phyloP scores from a whole-genome alignment of 805 yeast species.

The Kazachstania taianensis region DNA sequence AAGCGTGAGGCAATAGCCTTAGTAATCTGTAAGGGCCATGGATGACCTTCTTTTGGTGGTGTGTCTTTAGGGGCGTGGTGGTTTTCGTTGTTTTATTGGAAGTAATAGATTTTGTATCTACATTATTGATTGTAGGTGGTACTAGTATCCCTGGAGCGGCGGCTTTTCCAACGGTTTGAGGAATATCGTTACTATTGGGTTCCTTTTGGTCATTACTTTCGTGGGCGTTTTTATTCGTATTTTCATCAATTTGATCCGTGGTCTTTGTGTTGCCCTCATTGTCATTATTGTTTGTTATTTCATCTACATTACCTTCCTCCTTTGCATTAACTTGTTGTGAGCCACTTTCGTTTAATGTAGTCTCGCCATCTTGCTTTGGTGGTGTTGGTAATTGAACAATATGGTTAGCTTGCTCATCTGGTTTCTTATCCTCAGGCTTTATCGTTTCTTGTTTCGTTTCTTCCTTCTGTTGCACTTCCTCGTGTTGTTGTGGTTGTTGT shows the following conservation, averaged over 20 bases:
- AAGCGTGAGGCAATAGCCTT: constrained; percentile 74
- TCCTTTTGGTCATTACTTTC: not conserved
- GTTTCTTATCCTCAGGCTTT: too few relatives aligned
- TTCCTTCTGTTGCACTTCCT: not conserved
- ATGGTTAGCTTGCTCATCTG: not conserved
- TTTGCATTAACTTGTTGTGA: constrained; percentile 2
- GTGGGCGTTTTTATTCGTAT: not conserved
- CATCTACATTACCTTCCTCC: constrained; percentile 1
- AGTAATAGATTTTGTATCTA: constrained; percentile 12
- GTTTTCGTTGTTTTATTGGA: constrained; percentile 11
- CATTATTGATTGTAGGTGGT: constrained; percentile 1
- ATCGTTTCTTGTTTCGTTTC: not conserved
- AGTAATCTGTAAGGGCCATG: constrained; percentile 78
- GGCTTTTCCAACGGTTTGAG: not conserved
- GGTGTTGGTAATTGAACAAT: constrained; percentile 4
- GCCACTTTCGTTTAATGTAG: constrained; percentile 1
- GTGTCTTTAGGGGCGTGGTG: constrained; percentile 4
- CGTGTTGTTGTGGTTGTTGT: not conserved
- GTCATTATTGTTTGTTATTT: constrained; percentile 9
- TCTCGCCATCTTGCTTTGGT: constrained; percentile 3
- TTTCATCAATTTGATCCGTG: not conserved
- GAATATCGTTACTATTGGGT: not conserved
- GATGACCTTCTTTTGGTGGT: constrained; percentile 41
- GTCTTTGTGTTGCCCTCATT: constrained; percentile 8
- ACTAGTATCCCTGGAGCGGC: not conserved